These are phyloP conservation scores for Hyphopichia wangnamkhiaoensis DNA, from an alignment of 1,139 yeast genomes.

Conservation along the genomic window DNA sequence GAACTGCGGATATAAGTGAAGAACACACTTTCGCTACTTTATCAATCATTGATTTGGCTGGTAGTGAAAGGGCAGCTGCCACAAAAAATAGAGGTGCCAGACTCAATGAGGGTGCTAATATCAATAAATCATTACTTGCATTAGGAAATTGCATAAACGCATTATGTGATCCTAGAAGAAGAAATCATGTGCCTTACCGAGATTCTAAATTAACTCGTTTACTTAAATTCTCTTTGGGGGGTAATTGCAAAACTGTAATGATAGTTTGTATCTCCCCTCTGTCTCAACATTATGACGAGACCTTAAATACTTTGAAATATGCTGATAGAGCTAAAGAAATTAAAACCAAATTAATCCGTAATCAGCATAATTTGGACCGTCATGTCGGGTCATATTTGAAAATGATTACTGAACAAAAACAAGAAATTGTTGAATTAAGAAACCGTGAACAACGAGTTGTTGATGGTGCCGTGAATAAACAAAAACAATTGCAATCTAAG, in stretches of 20 bases:
- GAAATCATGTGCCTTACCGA: constrained; percentile 83
- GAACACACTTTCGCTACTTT: constrained; percentile 76
- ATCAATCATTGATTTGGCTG: constrained; percentile 88
- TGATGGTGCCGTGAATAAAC: constrained; percentile 32
- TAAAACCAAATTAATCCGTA: constrained; percentile 75
- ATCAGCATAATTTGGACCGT: constrained; percentile 74
- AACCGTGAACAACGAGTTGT: constrained; percentile 50
- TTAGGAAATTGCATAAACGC: constrained; percentile 95
- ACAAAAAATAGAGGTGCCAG: constrained; percentile 81
- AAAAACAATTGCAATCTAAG: constrained; percentile 29
- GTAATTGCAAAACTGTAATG: constrained; percentile 94
- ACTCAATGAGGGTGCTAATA: constrained; percentile 87
- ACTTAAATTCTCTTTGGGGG: constrained; percentile 88
- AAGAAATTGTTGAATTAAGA: constrained; percentile 72
- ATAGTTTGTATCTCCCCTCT: constrained; percentile 92
- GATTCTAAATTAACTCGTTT: constrained; percentile 87
- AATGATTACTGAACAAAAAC: constrained; percentile 81
- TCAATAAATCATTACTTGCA: constrained; percentile 83
- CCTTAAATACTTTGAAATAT: constrained; percentile 83
- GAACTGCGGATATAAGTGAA: constrained; percentile 65
- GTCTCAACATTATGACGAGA: constrained; percentile 84
- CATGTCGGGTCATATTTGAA: constrained; percentile 87
- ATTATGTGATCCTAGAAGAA: constrained; percentile 67
- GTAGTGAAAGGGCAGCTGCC: constrained; percentile 91
- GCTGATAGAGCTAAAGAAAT: constrained; percentile 91